Base-by-base conservation (phyloP, 306 rosid species). In the Lupinus albus region DNA sequence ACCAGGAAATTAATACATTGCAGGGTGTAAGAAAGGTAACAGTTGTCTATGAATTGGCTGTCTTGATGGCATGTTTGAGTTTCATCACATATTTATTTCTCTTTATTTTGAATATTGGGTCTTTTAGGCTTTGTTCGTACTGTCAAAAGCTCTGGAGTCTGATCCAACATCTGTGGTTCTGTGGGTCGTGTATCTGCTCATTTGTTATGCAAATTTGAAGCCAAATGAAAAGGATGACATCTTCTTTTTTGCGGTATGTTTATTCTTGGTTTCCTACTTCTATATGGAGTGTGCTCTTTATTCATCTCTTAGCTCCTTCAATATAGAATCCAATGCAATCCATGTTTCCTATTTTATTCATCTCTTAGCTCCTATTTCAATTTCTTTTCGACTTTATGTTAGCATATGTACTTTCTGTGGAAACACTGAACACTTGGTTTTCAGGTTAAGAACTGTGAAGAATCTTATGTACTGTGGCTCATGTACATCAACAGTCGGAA, bases 381-480 rank as follows among this genome's bases (percentile, higher is more conserved):
- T 52, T 41, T n/a, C 47, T 48, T 56, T 46, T 36, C n/a, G 14
- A 16, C 11, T 62, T 50, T 30, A 61, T 54, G 47, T 53, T 32
- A 54, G 75, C 61, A n/a, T 74, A 71, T 76, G 54, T 79, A 72
- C 67, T 70, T 78, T 79, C 72, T 36, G 14, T 76, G 86, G 85
- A 80, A 84, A 89, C 64, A 62, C 85, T 70, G 70, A 51, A 55
- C 68, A 67, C 28, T 70, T 81, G 63, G 67, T 84, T 79, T 64
- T 78, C 89, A 93, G 98, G 94, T 93, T 75, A 83, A 84, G 66
- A 83, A 72, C 79, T 86, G 84, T 74, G 85, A 80, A 68, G 85
- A 55, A 77, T 87, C 94, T 63, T 93, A 86, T 78, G 86, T 83
- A 73, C 88, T 93, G 42, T 93, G 98, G 98, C 91, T 93, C 14